phyloP scores from a whole-genome alignment of 2,329 filamentous ascomycete species.

The Talaromyces islandicus region DNA sequence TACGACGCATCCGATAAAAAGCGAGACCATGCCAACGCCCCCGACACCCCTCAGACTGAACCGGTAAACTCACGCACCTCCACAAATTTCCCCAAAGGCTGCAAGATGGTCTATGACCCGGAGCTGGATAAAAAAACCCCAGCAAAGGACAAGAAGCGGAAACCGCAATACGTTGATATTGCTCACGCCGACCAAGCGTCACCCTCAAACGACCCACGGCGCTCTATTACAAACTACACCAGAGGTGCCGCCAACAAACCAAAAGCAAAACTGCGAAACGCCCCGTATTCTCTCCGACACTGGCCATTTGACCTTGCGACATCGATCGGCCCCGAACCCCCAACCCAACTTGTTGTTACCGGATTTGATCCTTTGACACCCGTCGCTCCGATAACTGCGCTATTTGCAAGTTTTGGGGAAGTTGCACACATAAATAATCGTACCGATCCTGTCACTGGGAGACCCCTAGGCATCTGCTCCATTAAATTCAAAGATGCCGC shows the following conservation, averaged over 20 bases:
- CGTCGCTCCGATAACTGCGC: slow-evolving; percentile 45
- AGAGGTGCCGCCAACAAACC: slow-evolving; percentile 58
- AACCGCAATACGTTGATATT: slow-evolving; percentile 49
- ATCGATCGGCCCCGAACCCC: slow-evolving; percentile 81
- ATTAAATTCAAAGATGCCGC: slow-evolving; percentile 76
- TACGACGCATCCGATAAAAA: background rate
- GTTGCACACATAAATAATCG: slow-evolving; percentile 89
- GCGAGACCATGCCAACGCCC: background rate
- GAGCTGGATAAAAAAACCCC: slow-evolving; percentile 53
- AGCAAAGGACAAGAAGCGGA: slow-evolving; percentile 51
- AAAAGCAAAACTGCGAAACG: slow-evolving; percentile 64
- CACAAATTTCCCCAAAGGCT: slow-evolving; percentile 40
- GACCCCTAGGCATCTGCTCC: slow-evolving; percentile 87
- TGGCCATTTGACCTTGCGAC: slow-evolving; percentile 77
- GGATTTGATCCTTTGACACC: slow-evolving; percentile 89
- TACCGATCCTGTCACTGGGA: slow-evolving; percentile 89
- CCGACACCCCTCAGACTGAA: background rate
- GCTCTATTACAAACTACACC: slow-evolving; percentile 60
- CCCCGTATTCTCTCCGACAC: slow-evolving; percentile 72
- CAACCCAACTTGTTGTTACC: slow-evolving; percentile 86
- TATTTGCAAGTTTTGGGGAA: slow-evolving; percentile 49
- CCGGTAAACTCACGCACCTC: background rate
- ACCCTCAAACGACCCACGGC: slow-evolving; percentile 74
- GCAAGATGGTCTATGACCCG: slow-evolving; percentile 58
- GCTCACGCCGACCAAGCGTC: slow-evolving; percentile 49